Base-by-base conservation (phyloP, 2,329 filamentous ascomycete species). In the Pyrenochaeta sp. region DNA sequence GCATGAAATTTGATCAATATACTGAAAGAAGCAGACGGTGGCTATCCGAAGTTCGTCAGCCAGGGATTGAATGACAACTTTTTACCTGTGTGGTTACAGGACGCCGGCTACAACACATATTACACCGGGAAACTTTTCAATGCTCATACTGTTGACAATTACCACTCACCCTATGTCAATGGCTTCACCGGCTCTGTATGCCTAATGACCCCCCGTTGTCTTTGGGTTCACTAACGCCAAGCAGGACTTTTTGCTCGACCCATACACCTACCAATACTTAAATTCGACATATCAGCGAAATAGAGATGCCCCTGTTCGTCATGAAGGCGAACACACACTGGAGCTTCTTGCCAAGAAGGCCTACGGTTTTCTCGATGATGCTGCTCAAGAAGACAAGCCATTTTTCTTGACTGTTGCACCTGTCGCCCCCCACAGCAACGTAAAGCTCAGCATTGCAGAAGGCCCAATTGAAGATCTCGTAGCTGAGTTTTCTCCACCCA, bases 41-140 rank as follows among this genome's bases (percentile, higher is more conserved):
- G 84, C 4, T 91, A 88, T 64, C 84, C 85, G 1, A 90, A 90
- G 67, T 89, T 91, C 54, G 77, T 90, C 15, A 77, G 78, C 3
- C 80, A 88, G 52, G 88, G 88, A 1, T 81, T 86, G 57, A 90
- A 91, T 56, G 83, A 87, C 1, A 84, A 88, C 45, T 91, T 88
- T 59, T 80, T 91, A 0, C 89, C 89, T 0, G 68, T 91, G 0
- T 91, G 89, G 88, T 75, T 92, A 12, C 86, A 90, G 61, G 73
- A 83, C 4, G 84, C 84, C 0, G 88, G 88, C 0, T 91, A 91
- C 70, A 84, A 85, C 62, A 90, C 89, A 0, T 91, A 89, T 69
- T 91, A 91, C 65, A 85, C 85, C 0, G 89, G 88, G 24, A 91
- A 91, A 69, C 78, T 90, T 1, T 88, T 89, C 76, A 91, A 91